Evolutionary conservation across 768 basidiomycete genomes (phyloP), one percentile per base, ranked within the genome.

Genomic region (Tulasnella sp.): DNA sequence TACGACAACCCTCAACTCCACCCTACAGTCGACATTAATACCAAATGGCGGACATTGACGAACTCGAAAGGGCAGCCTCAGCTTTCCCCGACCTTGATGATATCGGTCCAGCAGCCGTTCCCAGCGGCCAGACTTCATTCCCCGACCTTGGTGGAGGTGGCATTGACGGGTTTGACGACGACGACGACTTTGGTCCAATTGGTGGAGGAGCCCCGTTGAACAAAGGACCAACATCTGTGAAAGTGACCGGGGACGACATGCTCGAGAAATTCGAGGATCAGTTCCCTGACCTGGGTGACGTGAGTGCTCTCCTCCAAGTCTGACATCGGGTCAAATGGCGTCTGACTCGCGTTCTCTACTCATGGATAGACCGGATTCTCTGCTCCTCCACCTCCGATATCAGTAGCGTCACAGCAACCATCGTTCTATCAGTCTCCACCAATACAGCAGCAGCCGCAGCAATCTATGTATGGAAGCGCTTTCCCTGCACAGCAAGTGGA

Each of bases 201-300:
- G 75, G 75, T 76, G 75, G 75, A 40, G 70, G 85, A 86, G 11
- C 32, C n/a, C 23, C 76, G 15, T 57, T 44, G 5, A 67, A 29
- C 86, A 87, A 0, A 81, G 83, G 70, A 40, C 83, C 85, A 55
- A 86, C 87, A n/a, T 86, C 88, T 13, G 91, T 96, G 75, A 93
- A 89, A 82, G 91, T 94, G 55, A 96, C 94, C 0, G 93, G 93
- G 0, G 90, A 93, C 82, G 93, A 94, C 80, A 92, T 93, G 80
- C 88, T 96, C 79, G 92, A 93, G 78, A 90, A 91, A 83, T 96
- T 96, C 80, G 91, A 95, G 84, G 91, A 85, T 83, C 90, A 93
- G 78, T 96, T 95, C 83, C 94, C 94, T 0, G 94, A 92, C 74
- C 88, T 96, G 79, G 90, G 91, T 74, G 74, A 78, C 75, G 81